phyloP scores from a whole-genome alignment of 2,329 filamentous ascomycete genomes.

The Grosmannia penicillata region DNA sequence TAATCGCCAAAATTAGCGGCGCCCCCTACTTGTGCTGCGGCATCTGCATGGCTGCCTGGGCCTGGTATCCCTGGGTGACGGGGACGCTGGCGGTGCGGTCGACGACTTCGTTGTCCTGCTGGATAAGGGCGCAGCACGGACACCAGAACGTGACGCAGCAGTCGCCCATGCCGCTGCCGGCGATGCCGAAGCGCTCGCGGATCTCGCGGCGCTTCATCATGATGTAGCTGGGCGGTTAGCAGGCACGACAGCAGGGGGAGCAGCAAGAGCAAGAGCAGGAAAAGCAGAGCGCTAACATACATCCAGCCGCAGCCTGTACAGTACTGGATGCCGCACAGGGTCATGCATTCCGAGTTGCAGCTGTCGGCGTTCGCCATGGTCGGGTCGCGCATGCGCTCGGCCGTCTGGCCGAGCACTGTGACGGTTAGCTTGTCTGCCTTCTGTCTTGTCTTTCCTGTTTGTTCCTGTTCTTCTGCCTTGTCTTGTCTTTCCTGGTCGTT shows the following conservation, averaged over 20 bases:
- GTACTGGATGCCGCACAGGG: constrained; percentile 23
- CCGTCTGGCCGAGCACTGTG: constrained; percentile 27
- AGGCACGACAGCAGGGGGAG: no score
- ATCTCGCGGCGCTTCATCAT: constrained; percentile 40
- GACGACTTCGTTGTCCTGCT: constrained; percentile 41
- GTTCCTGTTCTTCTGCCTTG: no score
- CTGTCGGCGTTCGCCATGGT: constrained; percentile 22
- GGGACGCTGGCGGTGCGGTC: constrained; percentile 13
- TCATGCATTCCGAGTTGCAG: constrained; percentile 26
- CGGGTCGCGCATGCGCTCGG: constrained; percentile 28
- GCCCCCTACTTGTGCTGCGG: constrained; percentile 6
- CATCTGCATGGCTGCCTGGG: constrained; percentile 18
- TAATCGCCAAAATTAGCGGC: no score
- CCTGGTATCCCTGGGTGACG: constrained; percentile 16
- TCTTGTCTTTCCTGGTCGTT: no score
- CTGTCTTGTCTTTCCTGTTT: not conserved
- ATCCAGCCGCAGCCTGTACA: constrained; percentile 28
- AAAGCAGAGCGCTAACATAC: constrained; percentile 12
- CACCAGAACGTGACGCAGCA: constrained; percentile 40
- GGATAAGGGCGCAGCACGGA: constrained; percentile 39
- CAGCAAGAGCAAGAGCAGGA: not conserved
- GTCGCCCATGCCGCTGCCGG: constrained; percentile 31
- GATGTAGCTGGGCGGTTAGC: constrained; percentile 19
- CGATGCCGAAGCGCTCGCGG: constrained; percentile 36
- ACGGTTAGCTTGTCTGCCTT: not conserved